Evolutionary conservation across 805 yeast genomes (phyloP), one percentile per base, ranked within the genome.

Genomic region (Priceomyces carsonii): DNA sequence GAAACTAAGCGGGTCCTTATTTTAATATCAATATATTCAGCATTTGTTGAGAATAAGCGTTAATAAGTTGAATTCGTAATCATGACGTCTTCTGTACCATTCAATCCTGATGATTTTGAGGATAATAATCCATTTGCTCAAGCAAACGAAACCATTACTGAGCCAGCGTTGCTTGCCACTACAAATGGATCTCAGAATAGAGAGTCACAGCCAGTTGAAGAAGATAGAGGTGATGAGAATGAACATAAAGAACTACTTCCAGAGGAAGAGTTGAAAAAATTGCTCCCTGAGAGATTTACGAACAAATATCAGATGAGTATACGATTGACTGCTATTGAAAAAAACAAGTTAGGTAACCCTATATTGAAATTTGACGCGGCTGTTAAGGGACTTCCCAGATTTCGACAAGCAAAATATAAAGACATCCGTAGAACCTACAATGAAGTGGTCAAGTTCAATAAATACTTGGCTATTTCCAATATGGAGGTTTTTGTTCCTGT

Each of bases 401-500:
- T 79, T 57, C 70, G 96, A 39, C 87, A 85, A 44, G 62, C 75
- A 6, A 57, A 59, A 6, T 89, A 85, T 58, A 78, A 80, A 36
- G 90, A 82, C 37, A 66, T 91, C 10, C 79, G 95, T 46, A 76
- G 97, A 39, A 82, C 96, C 0, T 84, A 79, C 53, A 73, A 74
- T 40, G 99, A 93, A 57, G 71, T 89, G 45, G 77, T 75, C 20
- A 77, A 80, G 40, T 77, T 93, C 50, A 86, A 85, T 60, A 79
- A 79, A 45, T 91, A 85, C 54, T 64, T 93, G 43, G 79, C 80
- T 38, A 80, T 81, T 14, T 85, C 95, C 24, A 84, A 89, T 51
- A 82, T 91, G 20, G 98, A 93, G 57, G 90, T 93, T 37, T 89
- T 91, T 61, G 89, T 93, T 3, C 97, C 98, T 0, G 80, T 95